phyloP scores from a whole-genome alignment of 78 protist genomes.

The Dictyostelium firmibasis region DNA sequence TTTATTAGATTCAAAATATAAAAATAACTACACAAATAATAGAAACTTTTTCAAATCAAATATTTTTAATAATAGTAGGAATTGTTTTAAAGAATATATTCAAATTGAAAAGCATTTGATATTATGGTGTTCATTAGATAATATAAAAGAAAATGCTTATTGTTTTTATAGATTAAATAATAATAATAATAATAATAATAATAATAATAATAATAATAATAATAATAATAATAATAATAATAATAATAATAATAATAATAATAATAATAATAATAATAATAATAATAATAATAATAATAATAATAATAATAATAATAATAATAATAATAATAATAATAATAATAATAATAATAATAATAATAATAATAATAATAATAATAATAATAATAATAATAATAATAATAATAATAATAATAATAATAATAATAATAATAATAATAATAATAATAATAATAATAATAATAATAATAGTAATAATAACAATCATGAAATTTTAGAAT shows the following conservation, averaged over 20 bases:
- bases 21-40: neutral
- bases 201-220: neutral
- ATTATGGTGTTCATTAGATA: neutral
- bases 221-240: neutral
- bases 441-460: neutral
- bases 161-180: neutral
- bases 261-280: no score
- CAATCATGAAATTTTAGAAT: neutral
- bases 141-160: neutral
- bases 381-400: neutral
- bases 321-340: neutral
- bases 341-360: no score
- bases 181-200: neutral
- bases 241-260: no score
- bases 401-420: neutral
- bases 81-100: constrained; percentile 11
- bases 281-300: neutral
- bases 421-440: neutral
- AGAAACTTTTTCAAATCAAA: neutral
- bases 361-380: neutral
- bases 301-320: neutral
- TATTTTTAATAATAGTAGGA: neutral
- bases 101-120: constrained; percentile 5
- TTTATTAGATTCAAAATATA: neutral
- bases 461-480: neutral